Conservation (phyloP, 2,329 filamentous ascomycete genomes). For the Colletotrichum navitas region DNA sequence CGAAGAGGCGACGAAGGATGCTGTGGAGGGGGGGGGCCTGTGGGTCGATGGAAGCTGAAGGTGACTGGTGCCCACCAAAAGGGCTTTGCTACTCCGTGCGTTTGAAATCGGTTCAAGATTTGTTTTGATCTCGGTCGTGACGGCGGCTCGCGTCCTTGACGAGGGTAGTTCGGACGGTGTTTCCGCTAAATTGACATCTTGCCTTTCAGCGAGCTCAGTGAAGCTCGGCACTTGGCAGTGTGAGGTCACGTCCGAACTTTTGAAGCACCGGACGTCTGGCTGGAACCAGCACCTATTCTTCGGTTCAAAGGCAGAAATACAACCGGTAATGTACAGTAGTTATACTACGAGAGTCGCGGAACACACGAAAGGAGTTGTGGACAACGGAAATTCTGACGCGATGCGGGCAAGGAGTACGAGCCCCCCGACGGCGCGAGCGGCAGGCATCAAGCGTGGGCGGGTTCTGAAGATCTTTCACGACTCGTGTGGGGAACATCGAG, state of each 20-base stretch:
- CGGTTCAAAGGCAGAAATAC: background rate
- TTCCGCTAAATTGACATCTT: slow-evolving; percentile 25
- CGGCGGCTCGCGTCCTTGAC: slow-evolving; percentile 34
- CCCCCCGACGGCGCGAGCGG: slow-evolving; percentile 6
- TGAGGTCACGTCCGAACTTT: slow-evolving; percentile 21
- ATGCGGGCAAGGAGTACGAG: slow-evolving; percentile 19
- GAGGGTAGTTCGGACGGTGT: slow-evolving; percentile 34
- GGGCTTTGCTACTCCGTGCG: slow-evolving; percentile 32
- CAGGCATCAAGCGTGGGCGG: slow-evolving; percentile 27
- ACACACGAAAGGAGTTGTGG: slow-evolving; percentile 7
- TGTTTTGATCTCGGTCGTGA: slow-evolving; percentile 38
- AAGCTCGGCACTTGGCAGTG: slow-evolving; percentile 28
- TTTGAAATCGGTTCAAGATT: slow-evolving; percentile 35
- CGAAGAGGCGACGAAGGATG: slow-evolving; percentile 6
- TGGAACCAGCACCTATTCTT: background rate
- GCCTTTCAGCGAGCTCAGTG: slow-evolving; percentile 3
- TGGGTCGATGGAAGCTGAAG: slow-evolving; percentile 6
- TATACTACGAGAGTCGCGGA: background rate
- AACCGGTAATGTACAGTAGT: background rate
- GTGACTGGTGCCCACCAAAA: slow-evolving; percentile 21
- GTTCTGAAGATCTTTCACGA: slow-evolving; percentile 27
- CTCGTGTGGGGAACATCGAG: slow-evolving; percentile 16
- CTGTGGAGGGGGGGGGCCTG: background rate
- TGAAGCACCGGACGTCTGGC: slow-evolving; percentile 20
- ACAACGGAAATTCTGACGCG: slow-evolving; percentile 6